Evolutionary conservation across 2,329 filamentous ascomycete species (phyloP).

Genomic region (Pseudogymnoascus sp.): DNA sequence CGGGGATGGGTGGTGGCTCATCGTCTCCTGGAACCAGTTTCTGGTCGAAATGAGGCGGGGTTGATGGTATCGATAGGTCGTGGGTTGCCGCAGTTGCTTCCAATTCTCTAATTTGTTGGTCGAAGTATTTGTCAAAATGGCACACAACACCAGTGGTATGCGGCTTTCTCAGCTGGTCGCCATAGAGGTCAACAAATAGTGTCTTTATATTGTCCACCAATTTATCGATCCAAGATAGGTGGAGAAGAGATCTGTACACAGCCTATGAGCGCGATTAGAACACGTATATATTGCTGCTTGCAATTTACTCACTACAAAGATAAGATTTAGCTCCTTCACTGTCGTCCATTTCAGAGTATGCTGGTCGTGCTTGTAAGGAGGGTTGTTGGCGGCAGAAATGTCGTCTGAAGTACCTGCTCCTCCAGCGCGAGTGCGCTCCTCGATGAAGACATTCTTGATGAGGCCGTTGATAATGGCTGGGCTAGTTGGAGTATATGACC

Average conservation of each 20-base stretch:
- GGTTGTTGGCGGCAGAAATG: constrained; percentile 52
- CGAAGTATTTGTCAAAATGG: constrained; percentile 86
- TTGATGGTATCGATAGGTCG: constrained; percentile 22
- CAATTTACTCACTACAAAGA: constrained; percentile 68
- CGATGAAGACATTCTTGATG: constrained; percentile 94
- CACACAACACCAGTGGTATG: constrained; percentile 73
- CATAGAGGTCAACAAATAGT: constrained; percentile 85
- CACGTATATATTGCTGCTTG: not conserved
- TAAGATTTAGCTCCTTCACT: constrained; percentile 83
- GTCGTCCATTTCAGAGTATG: constrained; percentile 93
- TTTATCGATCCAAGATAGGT: constrained; percentile 94
- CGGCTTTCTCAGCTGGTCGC: constrained; percentile 72
- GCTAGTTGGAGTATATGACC: constrained; percentile 70
- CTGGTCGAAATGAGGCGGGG: constrained; percentile 20
- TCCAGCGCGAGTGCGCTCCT: constrained; percentile 63
- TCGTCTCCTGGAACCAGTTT: constrained; percentile 29
- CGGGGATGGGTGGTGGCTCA: constrained; percentile 41
- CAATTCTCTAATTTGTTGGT: constrained; percentile 80
- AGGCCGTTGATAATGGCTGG: constrained; percentile 84
- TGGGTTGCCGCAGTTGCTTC: constrained; percentile 44
- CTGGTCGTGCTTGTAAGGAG: constrained; percentile 79
- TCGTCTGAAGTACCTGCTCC: constrained; percentile 50
- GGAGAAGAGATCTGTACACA: constrained; percentile 90
- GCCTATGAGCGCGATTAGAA: constrained; percentile 46
- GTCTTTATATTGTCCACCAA: constrained; percentile 90